Evolutionary conservation across 2,329 filamentous ascomycete species (phyloP).

Genomic region (Fusarium sp.): DNA sequence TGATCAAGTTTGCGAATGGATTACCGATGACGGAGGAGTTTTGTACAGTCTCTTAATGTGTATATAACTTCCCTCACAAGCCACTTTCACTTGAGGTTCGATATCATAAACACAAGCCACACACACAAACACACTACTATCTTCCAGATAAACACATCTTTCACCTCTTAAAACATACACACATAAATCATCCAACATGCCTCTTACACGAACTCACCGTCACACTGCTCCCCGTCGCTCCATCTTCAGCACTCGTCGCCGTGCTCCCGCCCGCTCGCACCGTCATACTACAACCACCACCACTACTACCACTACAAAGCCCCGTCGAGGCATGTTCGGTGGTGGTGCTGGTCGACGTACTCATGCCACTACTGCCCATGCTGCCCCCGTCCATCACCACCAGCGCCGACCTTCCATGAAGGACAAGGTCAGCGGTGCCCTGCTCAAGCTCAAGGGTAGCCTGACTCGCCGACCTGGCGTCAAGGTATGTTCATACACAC

Average conservation of each 20-base stretch:
- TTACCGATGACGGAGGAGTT: not conserved
- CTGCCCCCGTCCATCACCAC: constrained; percentile 67
- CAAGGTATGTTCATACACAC: constrained; percentile 67
- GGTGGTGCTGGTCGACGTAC: constrained; percentile 54
- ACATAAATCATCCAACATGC: constrained; percentile 48
- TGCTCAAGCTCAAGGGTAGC: constrained; percentile 79
- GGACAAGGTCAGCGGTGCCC: constrained; percentile 82
- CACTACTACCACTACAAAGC: constrained; percentile 58
- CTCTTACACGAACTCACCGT: constrained; percentile 48
- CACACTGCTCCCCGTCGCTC: constrained; percentile 49
- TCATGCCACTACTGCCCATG: constrained; percentile 53
- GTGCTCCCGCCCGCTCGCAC: constrained; percentile 46
- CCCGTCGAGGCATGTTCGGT: constrained; percentile 60
- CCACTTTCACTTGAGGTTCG: not conserved
- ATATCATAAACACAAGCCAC: constrained; percentile 5
- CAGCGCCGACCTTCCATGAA: constrained; percentile 76
- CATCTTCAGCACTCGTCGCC: constrained; percentile 46
- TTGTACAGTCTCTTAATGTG: constrained; percentile 1
- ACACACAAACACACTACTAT: constrained; percentile 26
- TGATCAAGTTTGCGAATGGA: constrained; percentile 2
- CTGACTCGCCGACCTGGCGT: constrained; percentile 77
- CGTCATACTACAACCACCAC: constrained; percentile 53
- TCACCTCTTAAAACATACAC: not conserved
- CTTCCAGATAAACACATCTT: not conserved
- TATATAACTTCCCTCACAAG: constrained; percentile 29